A percentile compares a stretch with the other conserved stretches of the same genome.
phyloP scores from a whole-genome alignment of 345 rosid species.

The Pistacia vera region DNA sequence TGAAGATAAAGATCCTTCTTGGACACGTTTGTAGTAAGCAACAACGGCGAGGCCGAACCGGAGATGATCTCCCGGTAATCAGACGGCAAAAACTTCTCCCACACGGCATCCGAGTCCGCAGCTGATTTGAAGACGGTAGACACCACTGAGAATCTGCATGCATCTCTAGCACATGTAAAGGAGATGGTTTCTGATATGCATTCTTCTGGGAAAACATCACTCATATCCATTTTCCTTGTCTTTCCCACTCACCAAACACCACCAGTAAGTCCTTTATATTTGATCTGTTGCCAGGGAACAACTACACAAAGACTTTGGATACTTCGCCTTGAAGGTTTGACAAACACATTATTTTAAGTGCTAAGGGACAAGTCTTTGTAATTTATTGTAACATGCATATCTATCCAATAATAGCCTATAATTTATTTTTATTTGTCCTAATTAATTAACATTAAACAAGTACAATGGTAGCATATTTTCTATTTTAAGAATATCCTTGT shows the following conservation, averaged over 20 bases:
- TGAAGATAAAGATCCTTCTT: slow-evolving; percentile 47
- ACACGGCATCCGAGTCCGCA: slow-evolving; percentile 46
- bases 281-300: no score
- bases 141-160: slow-evolving; percentile 41
- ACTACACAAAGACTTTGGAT: no score
- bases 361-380: no score
- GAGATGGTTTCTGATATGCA: slow-evolving; percentile 48
- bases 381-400: no score
- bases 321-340: no score
- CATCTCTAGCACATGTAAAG: slow-evolving; percentile 41
- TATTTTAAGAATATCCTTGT: background rate
- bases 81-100: slow-evolving; percentile 52
- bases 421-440: no score
- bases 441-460: no score
- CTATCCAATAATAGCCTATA: no score
- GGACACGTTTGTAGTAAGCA: slow-evolving; percentile 15
- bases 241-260: background rate
- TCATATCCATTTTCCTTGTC: slow-evolving; percentile 4
- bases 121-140: slow-evolving; percentile 41
- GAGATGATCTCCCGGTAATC: slow-evolving; percentile 34
- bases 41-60: background rate
- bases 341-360: no score
- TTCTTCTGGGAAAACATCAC: slow-evolving; percentile 29
- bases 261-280: no score
- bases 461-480: no score